phyloP scores from a whole-genome alignment of 202 grass and related monocot genomes.

The Zoysia matrella region DNA sequence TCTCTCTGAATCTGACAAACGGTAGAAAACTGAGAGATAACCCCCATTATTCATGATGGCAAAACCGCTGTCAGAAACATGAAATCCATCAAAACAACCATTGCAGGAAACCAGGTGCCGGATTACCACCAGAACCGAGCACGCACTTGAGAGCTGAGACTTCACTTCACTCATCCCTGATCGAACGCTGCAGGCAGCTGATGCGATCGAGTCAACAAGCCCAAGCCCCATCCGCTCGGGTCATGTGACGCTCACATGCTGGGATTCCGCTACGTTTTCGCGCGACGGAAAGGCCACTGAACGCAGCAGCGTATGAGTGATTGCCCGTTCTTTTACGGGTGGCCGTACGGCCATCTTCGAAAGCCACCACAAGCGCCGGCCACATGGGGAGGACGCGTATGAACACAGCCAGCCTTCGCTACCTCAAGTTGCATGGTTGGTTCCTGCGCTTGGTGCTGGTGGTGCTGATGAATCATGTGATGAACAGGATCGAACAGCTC shows the following conservation, averaged over 20 bases:
- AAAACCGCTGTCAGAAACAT: constrained; percentile 2
- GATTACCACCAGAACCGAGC: background rate
- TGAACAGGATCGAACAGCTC: background rate
- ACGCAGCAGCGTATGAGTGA: constrained; percentile 18
- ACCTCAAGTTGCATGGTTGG: constrained; percentile 11
- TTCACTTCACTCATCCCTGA: background rate
- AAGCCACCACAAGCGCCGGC: constrained; percentile 16
- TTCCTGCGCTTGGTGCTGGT: background rate
- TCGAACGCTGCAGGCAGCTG: background rate
- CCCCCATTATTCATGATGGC: background rate
- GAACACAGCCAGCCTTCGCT: constrained; percentile 29
- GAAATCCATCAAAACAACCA: background rate
- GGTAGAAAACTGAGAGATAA: background rate
- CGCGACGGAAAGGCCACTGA: constrained; percentile 18
- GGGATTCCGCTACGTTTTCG: constrained; percentile 42
- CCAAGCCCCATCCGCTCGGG: constrained; percentile 4
- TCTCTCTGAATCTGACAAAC: background rate
- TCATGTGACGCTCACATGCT: constrained; percentile 49
- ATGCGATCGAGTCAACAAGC: constrained; percentile 17
- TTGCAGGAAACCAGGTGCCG: background rate
- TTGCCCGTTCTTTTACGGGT: background rate
- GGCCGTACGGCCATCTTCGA: constrained; percentile 30
- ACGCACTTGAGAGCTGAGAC: background rate
- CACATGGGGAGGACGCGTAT: constrained; percentile 35
- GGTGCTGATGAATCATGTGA: background rate